A percentile compares a stretch with the other conserved stretches of the same genome.
Evolutionary conservation across 768 basidiomycete genomes (phyloP).

Genomic region (Serendipita sp.): DNA sequence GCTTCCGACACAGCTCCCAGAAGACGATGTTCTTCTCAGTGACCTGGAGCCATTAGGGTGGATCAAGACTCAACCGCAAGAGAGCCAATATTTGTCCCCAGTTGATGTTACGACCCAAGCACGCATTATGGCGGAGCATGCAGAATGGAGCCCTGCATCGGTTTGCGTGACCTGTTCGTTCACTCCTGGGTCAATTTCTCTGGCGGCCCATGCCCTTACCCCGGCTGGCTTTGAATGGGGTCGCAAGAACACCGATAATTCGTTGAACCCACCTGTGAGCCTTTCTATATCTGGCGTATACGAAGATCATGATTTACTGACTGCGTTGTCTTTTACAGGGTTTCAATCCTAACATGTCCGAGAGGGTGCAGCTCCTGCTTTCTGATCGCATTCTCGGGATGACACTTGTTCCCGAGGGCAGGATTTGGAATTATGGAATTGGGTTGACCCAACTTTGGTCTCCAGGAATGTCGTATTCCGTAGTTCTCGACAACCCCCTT

Average conservation of each 20-base stretch:
- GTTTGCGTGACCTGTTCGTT: slow-evolving; percentile 92
- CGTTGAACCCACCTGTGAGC: slow-evolving; percentile 57
- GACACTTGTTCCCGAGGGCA: slow-evolving; percentile 87
- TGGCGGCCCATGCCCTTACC: slow-evolving; percentile 82
- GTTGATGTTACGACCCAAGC: slow-evolving; percentile 89
- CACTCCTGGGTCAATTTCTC: slow-evolving; percentile 92
- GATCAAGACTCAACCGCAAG: slow-evolving; percentile 93
- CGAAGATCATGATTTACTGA: background rate
- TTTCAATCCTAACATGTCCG: slow-evolving; percentile 98
- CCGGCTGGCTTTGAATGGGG: slow-evolving; percentile 98
- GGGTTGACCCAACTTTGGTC: slow-evolving; percentile 88
- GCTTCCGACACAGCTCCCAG: slow-evolving; percentile 75
- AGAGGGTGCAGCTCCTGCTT: slow-evolving; percentile 72
- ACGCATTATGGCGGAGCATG: slow-evolving; percentile 91
- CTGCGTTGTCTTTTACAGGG: slow-evolving; percentile 34
- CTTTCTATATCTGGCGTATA: background rate
- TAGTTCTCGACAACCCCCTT: slow-evolving; percentile 83
- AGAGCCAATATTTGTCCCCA: slow-evolving; percentile 83
- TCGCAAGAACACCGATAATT: slow-evolving; percentile 77
- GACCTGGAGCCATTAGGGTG: slow-evolving; percentile 91
- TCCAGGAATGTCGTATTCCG: slow-evolving; percentile 60
- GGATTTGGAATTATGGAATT: slow-evolving; percentile 94
- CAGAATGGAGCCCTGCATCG: slow-evolving; percentile 85
- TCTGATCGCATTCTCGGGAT: slow-evolving; percentile 94
- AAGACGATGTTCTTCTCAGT: slow-evolving; percentile 87